Percentiles rank a stretch among this genome's conserved stretches.
phyloP scores from a whole-genome alignment of 78 protist species.

The Capsaspora owczarzaki region DNA sequence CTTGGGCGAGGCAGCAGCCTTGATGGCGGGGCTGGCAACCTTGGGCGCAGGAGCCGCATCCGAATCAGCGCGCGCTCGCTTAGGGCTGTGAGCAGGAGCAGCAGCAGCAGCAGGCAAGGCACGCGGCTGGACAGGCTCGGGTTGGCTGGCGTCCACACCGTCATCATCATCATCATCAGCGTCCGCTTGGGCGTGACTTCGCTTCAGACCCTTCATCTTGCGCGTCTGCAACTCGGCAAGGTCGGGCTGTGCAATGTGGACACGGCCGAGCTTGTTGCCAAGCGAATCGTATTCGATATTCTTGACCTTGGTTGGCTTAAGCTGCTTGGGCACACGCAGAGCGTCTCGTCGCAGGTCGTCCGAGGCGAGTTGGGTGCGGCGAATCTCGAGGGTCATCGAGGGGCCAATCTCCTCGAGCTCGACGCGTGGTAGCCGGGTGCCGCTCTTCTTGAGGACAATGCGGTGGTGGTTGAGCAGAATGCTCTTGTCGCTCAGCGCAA shows the following conservation, averaged over 20 bases:
- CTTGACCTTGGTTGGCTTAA: slow-evolving; percentile 18
- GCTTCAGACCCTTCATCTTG: slow-evolving; percentile 37
- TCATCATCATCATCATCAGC: neutral
- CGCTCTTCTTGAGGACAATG: slow-evolving; percentile 46
- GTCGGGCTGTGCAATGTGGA: slow-evolving; percentile 40
- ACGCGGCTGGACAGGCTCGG: too few relatives aligned
- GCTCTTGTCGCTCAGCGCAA: slow-evolving; percentile 28
- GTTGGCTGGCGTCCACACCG: too few relatives aligned
- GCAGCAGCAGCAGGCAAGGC: too few relatives aligned
- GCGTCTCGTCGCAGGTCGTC: slow-evolving; percentile 4
- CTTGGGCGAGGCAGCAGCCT: too few relatives aligned
- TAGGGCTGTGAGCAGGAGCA: too few relatives aligned
- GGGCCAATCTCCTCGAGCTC: slow-evolving; percentile 47
- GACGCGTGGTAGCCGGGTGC: slow-evolving; percentile 53
- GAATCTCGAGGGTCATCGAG: slow-evolving; percentile 12
- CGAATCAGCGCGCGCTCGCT: too few relatives aligned
- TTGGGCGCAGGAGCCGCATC: too few relatives aligned
- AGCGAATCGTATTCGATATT: slow-evolving; percentile 9
- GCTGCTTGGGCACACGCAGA: slow-evolving; percentile 11
- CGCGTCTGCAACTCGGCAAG: slow-evolving; percentile 8
- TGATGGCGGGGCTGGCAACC: too few relatives aligned
- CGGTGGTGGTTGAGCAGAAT: slow-evolving; percentile 45
- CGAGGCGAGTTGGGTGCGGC: slow-evolving; percentile 23
- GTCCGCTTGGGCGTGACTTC: neutral
- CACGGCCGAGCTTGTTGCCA: slow-evolving; percentile 8